A percentile compares a stretch with the other conserved stretches of the same genome.
These are phyloP conservation scores for Rutstroemia sp. DNA, from an alignment of 2,329 filamentous ascomycete genomes.

Conservation along the genomic window DNA sequence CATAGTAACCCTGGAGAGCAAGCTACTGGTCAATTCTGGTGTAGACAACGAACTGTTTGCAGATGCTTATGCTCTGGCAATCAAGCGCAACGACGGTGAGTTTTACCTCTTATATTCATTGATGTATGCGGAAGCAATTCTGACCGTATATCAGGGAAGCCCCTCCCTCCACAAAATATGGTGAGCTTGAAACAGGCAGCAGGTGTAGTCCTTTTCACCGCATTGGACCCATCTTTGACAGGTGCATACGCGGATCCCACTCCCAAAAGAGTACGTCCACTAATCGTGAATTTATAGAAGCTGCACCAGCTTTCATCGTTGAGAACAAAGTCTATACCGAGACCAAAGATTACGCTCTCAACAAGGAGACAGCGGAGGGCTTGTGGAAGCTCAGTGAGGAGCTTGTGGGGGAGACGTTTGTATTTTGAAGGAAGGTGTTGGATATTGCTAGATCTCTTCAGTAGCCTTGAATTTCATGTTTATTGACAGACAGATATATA, in stretches of 20 bases:
- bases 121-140: background rate
- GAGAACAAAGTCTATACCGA: background rate
- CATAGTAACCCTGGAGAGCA: background rate
- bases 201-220: background rate
- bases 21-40: background rate
- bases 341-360: background rate
- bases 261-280: background rate
- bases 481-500: background rate
- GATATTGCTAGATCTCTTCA: background rate
- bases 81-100: background rate
- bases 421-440: background rate
- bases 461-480: background rate
- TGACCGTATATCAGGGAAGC: background rate
- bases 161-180: background rate
- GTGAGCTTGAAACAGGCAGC: background rate
- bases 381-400: slow-evolving; percentile 12
- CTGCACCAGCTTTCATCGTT: background rate
- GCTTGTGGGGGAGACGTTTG: slow-evolving; percentile 11
- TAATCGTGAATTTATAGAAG: background rate
- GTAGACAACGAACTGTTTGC: no score
- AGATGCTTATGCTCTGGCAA: no score
- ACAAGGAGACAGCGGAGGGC: slow-evolving; percentile 1
- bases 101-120: background rate
- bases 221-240: background rate
- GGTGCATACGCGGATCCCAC: background rate